These are phyloP conservation scores for Omphalea diandra DNA, from an alignment of 441 rosid genomes.

Conservation along the genomic window DNA sequence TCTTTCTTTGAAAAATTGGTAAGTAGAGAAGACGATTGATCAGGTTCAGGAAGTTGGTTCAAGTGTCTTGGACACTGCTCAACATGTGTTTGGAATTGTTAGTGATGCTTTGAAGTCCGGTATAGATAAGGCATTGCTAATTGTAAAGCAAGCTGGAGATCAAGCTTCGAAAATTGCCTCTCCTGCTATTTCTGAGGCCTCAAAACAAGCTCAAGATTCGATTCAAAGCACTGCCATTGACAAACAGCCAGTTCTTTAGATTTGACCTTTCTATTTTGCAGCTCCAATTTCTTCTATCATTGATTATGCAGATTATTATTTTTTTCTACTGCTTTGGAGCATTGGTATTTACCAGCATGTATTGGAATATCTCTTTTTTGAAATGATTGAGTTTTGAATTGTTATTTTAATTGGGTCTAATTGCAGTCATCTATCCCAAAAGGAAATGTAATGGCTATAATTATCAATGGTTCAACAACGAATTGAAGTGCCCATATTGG, in stretches of 20 bases:
- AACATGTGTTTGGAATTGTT: slow-evolving; percentile 54
- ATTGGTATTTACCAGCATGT: background rate
- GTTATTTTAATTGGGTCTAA: background rate
- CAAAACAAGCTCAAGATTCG: slow-evolving; percentile 87
- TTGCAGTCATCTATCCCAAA: background rate
- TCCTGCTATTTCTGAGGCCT: slow-evolving; percentile 75
- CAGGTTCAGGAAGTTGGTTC: slow-evolving; percentile 69
- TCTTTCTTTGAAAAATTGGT: slow-evolving; percentile 10
- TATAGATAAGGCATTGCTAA: slow-evolving; percentile 62
- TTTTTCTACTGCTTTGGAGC: background rate
- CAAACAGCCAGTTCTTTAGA: slow-evolving; percentile 72
- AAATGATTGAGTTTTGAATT: background rate
- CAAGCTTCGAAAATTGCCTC: slow-evolving; percentile 72
- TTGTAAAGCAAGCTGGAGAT: slow-evolving; percentile 71
- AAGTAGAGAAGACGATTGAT: slow-evolving; percentile 83
- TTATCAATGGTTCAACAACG: background rate
- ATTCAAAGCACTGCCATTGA: slow-evolving; percentile 78
- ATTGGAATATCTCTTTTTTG: background rate
- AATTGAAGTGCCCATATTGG: background rate
- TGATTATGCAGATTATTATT: background rate
- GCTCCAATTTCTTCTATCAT: background rate
- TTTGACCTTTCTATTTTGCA: slow-evolving; percentile 17
- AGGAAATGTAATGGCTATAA: background rate
- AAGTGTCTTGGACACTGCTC: slow-evolving; percentile 54
- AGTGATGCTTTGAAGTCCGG: slow-evolving; percentile 73